phyloP scores from a whole-genome alignment of 208 protist genomes.

The Crithidia bombi region DNA sequence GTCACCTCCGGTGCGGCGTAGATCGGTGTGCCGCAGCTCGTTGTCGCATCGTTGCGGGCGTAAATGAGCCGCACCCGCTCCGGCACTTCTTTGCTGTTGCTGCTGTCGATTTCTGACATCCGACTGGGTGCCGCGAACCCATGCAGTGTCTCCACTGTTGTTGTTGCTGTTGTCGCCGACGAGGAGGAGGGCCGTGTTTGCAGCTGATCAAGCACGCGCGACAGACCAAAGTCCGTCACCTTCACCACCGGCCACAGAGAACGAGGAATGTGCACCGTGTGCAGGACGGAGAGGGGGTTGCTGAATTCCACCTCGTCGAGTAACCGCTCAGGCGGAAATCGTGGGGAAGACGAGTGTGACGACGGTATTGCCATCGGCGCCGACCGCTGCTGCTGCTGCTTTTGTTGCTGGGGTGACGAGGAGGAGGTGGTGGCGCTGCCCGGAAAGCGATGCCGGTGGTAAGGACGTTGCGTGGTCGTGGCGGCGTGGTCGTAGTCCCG shows the following conservation, averaged over 20 bases:
- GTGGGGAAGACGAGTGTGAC: background rate
- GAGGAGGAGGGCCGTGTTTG: constrained; percentile 18
- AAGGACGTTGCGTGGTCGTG: background rate
- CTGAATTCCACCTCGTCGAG: constrained; percentile 21
- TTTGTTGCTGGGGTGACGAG: too few species aligned
- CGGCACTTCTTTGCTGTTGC: constrained; percentile 1
- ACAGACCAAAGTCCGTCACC: constrained; percentile 80
- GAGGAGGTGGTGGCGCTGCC: background rate
- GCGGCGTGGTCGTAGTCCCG: constrained; percentile 8
- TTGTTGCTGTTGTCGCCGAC: background rate
- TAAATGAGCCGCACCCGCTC: constrained; percentile 38
- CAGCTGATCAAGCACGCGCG: constrained; percentile 42
- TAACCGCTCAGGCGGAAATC: background rate
- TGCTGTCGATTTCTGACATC: background rate
- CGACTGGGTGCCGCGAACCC: background rate
- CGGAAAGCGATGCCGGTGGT: background rate
- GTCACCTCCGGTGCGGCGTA: constrained; percentile 76
- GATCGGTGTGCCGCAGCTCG: constrained; percentile 72
- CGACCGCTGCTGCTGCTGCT: too few species aligned
- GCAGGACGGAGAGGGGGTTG: constrained; percentile 56
- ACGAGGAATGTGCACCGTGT: constrained; percentile 55
- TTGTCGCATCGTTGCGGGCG: constrained; percentile 51
- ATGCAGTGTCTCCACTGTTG: background rate
- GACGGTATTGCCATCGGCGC: background rate
- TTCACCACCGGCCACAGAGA: constrained; percentile 64